Evolutionary conservation across 2,329 filamentous ascomycete species (phyloP).

Genomic region (Orbilia javanica): DNA sequence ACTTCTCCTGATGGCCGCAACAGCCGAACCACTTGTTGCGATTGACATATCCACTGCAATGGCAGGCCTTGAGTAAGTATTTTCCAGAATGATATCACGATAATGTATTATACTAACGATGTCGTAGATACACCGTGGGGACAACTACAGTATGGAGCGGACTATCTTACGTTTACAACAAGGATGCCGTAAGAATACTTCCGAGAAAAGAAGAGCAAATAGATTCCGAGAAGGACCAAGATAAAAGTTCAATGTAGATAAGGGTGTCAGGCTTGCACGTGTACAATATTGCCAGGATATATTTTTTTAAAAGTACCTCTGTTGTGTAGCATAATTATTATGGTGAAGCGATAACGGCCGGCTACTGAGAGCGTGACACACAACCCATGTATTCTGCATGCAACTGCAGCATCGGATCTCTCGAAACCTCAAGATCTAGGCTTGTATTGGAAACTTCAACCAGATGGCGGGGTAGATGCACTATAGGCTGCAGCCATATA

Average conservation of each 20-base stretch:
- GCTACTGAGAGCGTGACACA: not conserved
- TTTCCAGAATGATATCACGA: not conserved
- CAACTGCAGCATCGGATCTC: not conserved
- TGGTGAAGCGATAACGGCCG: not conserved
- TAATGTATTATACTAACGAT: conserved; percentile 49
- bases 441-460: conserved; percentile 37
- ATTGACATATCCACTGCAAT: conserved; percentile 63
- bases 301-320: not conserved
- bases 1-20: conserved; percentile 84
- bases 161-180: conserved; percentile 88
- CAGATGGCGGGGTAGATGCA: conserved; percentile 11
- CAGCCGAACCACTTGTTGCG: conserved; percentile 77
- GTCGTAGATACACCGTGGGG: conserved; percentile 81
- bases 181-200: conserved; percentile 91
- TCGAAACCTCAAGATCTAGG: not conserved
- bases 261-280: not conserved
- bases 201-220: conserved; percentile 63
- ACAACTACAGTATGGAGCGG: conserved; percentile 94
- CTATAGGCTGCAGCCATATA: conserved; percentile 2
- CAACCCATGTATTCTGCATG: not conserved
- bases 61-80: conserved; percentile 40
- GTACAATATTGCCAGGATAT: not conserved
- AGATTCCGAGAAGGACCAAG: conserved; percentile 50
- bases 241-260: conserved; percentile 50
- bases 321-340: not conserved